Evolutionary conservation across 176 grass and related monocot genomes (phyloP).

Genomic region (Oryza brachyantha): DNA sequence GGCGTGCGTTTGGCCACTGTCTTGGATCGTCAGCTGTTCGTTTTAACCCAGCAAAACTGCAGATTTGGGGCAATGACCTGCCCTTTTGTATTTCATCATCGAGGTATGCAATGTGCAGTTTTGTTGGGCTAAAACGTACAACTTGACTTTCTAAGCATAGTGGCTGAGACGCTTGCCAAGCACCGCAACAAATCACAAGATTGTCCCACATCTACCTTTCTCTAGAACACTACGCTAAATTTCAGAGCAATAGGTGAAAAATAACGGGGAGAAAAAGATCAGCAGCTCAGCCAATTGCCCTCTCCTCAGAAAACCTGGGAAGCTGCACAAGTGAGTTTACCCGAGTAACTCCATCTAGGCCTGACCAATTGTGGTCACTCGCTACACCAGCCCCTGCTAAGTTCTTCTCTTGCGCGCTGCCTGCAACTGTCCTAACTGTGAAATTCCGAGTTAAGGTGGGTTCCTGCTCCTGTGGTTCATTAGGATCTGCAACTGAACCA

Average conservation of each 20-base stretch:
- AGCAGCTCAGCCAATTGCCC: constrained; percentile 39
- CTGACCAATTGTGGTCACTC: constrained; percentile 61
- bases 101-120: constrained; percentile 1
- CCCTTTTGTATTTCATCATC: background rate
- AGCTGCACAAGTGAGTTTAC: constrained; percentile 93
- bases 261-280: constrained; percentile 23
- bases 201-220: constrained; percentile 26
- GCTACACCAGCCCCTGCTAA: constrained; percentile 22
- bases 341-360: constrained; percentile 83
- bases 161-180: background rate
- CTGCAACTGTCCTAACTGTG: constrained; percentile 56
- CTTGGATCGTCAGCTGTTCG: background rate
- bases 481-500: constrained; percentile 39
- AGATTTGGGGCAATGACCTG: background rate
- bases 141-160: background rate
- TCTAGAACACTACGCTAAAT: constrained; percentile 43
- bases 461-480: constrained; percentile 44
- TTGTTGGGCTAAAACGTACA: constrained; percentile 19
- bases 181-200: constrained; percentile 29
- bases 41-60: constrained; percentile 38
- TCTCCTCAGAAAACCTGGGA: constrained; percentile 84
- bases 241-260: constrained; percentile 18
- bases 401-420: constrained; percentile 41
- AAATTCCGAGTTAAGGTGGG: constrained; percentile 68
- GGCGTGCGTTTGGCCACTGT: background rate